Evolutionary conservation across 2,329 filamentous ascomycete genomes (phyloP).

Genomic region (Trichocomaceae sp.): DNA sequence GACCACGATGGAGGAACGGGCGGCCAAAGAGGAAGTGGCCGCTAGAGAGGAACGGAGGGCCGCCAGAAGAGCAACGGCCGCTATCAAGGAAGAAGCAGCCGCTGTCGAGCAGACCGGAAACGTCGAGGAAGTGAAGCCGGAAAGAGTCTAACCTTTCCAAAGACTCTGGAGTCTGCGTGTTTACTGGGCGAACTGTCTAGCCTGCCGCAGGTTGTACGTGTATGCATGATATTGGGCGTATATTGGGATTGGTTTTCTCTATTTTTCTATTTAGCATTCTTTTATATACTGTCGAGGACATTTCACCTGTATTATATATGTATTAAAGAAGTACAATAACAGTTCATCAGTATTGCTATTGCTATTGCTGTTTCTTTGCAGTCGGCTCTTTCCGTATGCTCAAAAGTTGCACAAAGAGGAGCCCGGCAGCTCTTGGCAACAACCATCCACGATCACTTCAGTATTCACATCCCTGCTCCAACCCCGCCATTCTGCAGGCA

Average conservation of each 20-base stretch:
- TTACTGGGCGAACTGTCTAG: neutral
- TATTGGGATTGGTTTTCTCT: conserved; percentile 3
- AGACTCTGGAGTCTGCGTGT: neutral
- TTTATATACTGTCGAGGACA: neutral
- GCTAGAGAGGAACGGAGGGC: conserved; percentile 1
- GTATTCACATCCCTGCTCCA: neutral
- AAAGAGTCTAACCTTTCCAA: neutral
- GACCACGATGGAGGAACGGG: too few species aligned
- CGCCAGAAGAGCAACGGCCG: too few species aligned
- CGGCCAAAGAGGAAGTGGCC: neutral
- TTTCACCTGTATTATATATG: conserved; percentile 1
- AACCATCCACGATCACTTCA: neutral
- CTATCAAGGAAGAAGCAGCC: too few species aligned
- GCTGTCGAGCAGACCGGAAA: too few species aligned
- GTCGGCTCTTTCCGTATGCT: neutral
- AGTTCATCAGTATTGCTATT: neutral
- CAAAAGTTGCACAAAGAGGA: neutral
- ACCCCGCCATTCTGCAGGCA: neutral
- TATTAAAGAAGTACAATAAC: neutral
- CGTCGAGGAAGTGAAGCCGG: conserved; percentile 3
- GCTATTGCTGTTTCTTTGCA: neutral
- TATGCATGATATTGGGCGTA: conserved; percentile 8
- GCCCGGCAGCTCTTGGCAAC: conserved; percentile 10
- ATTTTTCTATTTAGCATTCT: conserved; percentile 1
- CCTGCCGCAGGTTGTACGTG: neutral